Base-by-base conservation (phyloP, 2,329 filamentous ascomycete species). In the Dothiorella sarmentorum region DNA sequence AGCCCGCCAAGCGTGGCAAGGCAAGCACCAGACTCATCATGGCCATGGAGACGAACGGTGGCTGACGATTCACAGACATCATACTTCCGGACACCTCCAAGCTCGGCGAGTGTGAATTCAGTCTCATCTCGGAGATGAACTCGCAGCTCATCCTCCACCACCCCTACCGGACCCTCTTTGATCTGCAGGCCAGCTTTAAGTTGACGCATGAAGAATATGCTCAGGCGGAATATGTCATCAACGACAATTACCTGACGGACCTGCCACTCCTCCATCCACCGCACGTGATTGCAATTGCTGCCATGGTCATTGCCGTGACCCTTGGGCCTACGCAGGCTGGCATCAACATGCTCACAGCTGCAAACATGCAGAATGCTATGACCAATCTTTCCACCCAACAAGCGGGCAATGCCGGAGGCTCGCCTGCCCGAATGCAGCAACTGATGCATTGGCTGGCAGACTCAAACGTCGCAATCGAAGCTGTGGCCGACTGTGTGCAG, bases 51-150 rank as follows among this genome's bases (percentile, higher is more conserved):
- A 20, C 17, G 33, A 7, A 26, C 10, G 44, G 62, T 66, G 53
- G 66, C 64, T 52, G 10, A 51, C 27, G 13, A 1, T 42, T 6
- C 31, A 7, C 63, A 80, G 89, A 92, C 63, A 83, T 88, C 60
- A 84, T 90, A 64, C 38, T 83, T 86, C 57, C 57, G 60, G 91
- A 96, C 72, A 88, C 89, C 7, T 86, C 89, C 58, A 90, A 91
- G 68, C 82, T 97, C 37, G 92, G 92, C 66, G 92, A 97, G 77
- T 96, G 90, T 82, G 92, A 97, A 71, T 97, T 96, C 75, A 89
- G 85, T 60, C 80, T 97, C 59, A 96, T 97, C 67, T 91, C 89
- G 24, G 92, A 96, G 69, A 89, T 97, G 84, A 88, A 85, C 73
- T 92, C 90, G 4, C 90, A 95, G 66, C 82, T 97, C 65, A 95